Evolutionary conservation across 2,329 filamentous ascomycete species (phyloP).

Genomic region (Nemania sp.): DNA sequence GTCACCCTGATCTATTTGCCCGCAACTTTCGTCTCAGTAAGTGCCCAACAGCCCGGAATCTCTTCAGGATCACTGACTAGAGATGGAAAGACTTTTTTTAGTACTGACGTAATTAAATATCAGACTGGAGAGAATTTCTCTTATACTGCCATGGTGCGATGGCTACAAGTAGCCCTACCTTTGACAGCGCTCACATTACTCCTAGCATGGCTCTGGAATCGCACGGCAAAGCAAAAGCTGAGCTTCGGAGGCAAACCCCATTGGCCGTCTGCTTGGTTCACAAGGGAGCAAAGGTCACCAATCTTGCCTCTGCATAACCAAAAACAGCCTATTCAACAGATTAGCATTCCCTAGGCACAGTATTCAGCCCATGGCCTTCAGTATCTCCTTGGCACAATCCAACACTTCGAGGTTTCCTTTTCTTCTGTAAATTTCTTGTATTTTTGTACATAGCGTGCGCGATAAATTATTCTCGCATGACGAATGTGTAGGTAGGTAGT

Average conservation of each 20-base stretch:
- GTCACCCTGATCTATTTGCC: slow-evolving; percentile 33
- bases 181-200: slow-evolving; percentile 18
- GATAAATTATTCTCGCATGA: no score
- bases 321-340: neutral
- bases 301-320: neutral
- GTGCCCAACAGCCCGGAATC: neutral
- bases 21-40: slow-evolving; percentile 30
- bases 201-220: slow-evolving; percentile 5
- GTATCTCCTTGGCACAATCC: no score
- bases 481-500: no score
- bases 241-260: neutral
- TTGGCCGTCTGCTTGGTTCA: neutral
- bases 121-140: slow-evolving; percentile 23
- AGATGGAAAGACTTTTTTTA: slow-evolving; percentile 22
- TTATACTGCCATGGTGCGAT: slow-evolving; percentile 19
- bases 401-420: no score
- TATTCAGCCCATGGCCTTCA: no score
- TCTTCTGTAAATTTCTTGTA: no score
- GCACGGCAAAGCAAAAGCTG: neutral
- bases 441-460: no score
- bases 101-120: slow-evolving; percentile 28
- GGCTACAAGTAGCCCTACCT: slow-evolving; percentile 26
- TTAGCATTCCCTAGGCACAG: neutral
- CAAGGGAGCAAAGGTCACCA: neutral
- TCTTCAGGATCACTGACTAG: slow-evolving; percentile 6